Conservation (phyloP, 306 rosid species). For the Dryas drummondii region DNA sequence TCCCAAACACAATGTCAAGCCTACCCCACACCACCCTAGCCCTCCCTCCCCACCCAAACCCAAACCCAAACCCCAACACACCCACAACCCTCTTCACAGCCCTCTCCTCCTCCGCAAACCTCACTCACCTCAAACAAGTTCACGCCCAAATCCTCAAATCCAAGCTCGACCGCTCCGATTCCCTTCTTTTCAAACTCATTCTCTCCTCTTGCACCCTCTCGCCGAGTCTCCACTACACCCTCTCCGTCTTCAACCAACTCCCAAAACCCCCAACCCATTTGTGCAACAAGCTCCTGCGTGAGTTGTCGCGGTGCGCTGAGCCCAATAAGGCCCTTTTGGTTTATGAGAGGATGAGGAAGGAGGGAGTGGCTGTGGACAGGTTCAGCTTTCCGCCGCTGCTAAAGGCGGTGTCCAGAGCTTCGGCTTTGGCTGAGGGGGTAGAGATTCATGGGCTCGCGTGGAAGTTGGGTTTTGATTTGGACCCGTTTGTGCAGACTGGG, state of each 20-base stretch:
- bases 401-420: conserved; percentile 55
- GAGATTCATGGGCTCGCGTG: conserved; percentile 71
- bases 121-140: conserved; percentile 56
- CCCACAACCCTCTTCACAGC: conserved; percentile 37
- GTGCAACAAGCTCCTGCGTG: conserved; percentile 65
- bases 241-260: conserved; percentile 59
- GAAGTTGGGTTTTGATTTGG: conserved; percentile 63
- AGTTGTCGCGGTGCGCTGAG: conserved; percentile 49
- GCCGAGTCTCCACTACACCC: conserved; percentile 56
- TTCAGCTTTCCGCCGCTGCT: conserved; percentile 76
- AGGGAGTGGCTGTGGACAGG: conserved; percentile 43
- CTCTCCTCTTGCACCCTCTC: conserved; percentile 41
- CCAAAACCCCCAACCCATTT: conserved; percentile 46
- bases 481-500: conserved; percentile 73
- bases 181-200: conserved; percentile 49
- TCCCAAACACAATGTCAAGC: conserved; percentile 35
- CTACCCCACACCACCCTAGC: conserved; percentile 21
- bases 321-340: conserved; percentile 53
- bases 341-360: conserved; percentile 51
- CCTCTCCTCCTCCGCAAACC: conserved; percentile 42
- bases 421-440: conserved; percentile 46
- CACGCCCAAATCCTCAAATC: conserved; percentile 70
- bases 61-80: conserved; percentile 15
- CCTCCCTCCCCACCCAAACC: conserved; percentile 28
- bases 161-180: conserved; percentile 25